Conservation (phyloP, 2,329 filamentous ascomycete species). For the Epichloe sibirici region DNA sequence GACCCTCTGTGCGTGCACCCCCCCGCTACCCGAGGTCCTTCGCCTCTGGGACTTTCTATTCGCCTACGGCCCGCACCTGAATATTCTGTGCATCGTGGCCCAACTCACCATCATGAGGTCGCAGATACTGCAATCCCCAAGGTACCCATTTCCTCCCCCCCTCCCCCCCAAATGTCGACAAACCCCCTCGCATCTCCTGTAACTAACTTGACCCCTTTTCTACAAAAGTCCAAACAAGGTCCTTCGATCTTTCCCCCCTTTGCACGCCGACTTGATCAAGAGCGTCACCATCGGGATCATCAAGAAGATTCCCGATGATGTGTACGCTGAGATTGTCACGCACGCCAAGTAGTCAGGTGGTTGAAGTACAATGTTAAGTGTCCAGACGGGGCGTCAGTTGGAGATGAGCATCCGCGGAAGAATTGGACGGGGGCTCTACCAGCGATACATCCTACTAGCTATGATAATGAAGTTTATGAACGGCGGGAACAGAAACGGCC, state of each 20-base stretch:
- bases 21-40: slow-evolving; percentile 84
- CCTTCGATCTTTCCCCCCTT: slow-evolving; percentile 79
- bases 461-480: background rate
- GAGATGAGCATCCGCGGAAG: too few species aligned
- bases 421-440: background rate
- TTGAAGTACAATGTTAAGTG: too few species aligned
- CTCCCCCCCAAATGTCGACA: background rate
- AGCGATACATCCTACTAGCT: background rate
- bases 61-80: slow-evolving; percentile 87
- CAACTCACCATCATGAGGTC: slow-evolving; percentile 83
- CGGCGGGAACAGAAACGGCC: background rate
- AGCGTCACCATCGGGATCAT: slow-evolving; percentile 76
- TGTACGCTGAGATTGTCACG: slow-evolving; percentile 80
- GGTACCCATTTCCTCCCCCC: slow-evolving; percentile 35
- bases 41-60: slow-evolving; percentile 95
- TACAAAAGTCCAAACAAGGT: slow-evolving; percentile 74
- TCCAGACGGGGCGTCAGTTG: too few species aligned
- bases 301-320: slow-evolving; percentile 76
- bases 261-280: slow-evolving; percentile 77
- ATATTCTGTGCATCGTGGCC: slow-evolving; percentile 91
- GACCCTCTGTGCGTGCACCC: slow-evolving; percentile 90
- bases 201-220: slow-evolving; percentile 13
- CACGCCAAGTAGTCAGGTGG: slow-evolving; percentile 54
- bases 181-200: too few species aligned
- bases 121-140: slow-evolving; percentile 69